Conservation (phyloP, 176 grass and related monocot genomes). For the Raddia distichophylla region DNA sequence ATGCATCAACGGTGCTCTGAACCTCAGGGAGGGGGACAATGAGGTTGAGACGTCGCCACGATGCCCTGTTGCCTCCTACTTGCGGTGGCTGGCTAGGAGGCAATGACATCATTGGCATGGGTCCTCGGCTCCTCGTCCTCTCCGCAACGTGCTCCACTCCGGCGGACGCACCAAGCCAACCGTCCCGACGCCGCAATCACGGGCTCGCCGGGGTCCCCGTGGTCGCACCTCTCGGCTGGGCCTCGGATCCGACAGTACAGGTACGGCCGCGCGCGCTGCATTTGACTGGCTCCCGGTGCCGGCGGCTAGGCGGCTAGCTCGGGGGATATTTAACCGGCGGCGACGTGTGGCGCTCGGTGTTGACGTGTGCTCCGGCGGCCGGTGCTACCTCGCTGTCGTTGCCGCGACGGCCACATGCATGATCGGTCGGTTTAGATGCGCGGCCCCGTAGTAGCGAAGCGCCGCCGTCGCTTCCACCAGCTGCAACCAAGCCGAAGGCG, state of each 20-base stretch:
- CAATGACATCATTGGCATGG: too few species aligned
- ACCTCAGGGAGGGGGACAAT: neutral
- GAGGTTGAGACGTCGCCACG: neutral
- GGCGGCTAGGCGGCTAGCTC: too few species aligned
- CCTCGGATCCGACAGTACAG: constrained; percentile 16
- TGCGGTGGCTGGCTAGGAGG: neutral
- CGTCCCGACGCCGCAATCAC: too few species aligned
- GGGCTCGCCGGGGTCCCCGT: neutral
- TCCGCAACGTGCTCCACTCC: too few species aligned
- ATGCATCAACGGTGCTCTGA: neutral
- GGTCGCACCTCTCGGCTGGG: neutral
- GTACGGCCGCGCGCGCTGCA: constrained; percentile 31
- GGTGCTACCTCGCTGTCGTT: constrained; percentile 33
- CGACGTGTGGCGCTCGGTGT: neutral
- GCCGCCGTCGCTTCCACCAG: neutral
- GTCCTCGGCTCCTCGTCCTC: too few species aligned
- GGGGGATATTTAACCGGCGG: neutral
- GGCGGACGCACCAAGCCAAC: too few species aligned
- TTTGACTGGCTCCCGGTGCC: constrained; percentile 25
- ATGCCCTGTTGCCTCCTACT: neutral
- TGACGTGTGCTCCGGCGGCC: neutral
- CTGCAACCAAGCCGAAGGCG: constrained; percentile 20
- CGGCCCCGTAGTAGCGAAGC: neutral
- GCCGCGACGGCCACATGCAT: constrained; percentile 17
- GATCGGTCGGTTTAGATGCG: neutral